Evolutionary conservation across 192 early-diverging fungal species (phyloP).

Genomic region (Coemansia sp.): DNA sequence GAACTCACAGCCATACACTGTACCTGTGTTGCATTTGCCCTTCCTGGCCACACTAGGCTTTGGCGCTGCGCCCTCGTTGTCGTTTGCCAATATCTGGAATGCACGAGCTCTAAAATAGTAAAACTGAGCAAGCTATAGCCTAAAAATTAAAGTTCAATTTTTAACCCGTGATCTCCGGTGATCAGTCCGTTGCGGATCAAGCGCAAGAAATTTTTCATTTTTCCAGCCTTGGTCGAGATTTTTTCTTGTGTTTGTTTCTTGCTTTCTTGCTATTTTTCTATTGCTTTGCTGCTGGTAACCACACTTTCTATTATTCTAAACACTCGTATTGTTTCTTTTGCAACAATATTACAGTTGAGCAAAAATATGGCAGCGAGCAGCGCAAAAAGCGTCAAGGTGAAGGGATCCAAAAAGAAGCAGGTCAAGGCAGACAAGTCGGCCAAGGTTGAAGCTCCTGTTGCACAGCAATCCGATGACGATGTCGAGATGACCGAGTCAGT

Average conservation of each 20-base stretch:
- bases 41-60: constrained; percentile 19
- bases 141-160: neutral
- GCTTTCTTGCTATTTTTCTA: neutral
- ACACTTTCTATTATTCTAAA: neutral
- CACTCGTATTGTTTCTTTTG: neutral
- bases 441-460: constrained; percentile 7
- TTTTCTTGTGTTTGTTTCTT: neutral
- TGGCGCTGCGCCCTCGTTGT: constrained; percentile 51
- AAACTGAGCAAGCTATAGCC: too few relatives aligned
- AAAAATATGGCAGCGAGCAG: constrained; percentile 11
- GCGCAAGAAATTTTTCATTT: neutral
- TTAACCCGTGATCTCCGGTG: neutral
- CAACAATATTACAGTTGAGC: neutral
- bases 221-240: neutral
- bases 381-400: neutral
- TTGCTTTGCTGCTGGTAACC: neutral
- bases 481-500: constrained; percentile 5
- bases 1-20: constrained; percentile 63
- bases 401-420: constrained; percentile 16
- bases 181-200: neutral
- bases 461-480: neutral
- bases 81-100: constrained; percentile 11
- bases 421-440: constrained; percentile 3
- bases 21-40: constrained; percentile 37
- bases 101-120: too few relatives aligned